Evolutionary conservation across 2,329 filamentous ascomycete species (phyloP), one percentile per base, ranked within the genome.

Genomic region (Endothia cerciana): DNA sequence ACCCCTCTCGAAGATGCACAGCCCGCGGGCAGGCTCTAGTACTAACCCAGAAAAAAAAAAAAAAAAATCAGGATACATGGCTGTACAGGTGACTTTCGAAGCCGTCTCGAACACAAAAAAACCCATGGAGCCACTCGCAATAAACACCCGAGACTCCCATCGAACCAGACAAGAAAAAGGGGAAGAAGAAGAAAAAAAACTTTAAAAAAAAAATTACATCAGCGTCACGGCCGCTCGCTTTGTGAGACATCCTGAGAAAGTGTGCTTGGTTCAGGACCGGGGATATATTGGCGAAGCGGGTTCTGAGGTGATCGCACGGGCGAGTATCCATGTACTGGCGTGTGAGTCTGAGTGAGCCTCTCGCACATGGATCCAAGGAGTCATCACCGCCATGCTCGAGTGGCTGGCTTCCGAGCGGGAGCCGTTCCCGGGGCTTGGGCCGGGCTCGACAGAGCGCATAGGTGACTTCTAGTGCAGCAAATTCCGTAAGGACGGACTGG

Each of bases 401-500:
- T 36, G 33, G 33, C 10, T 36, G 33, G 33, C 33, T 36, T 10
- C 33, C 10, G 33, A 36, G 33, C 33, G 4, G 33, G 10, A 10
- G n/a, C n/a, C 10, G 10, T 36, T 36, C 6, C 33, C 33, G 33
- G 33, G 10, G 33, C 33, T 36, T 1, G 33, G 33, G 33, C 33
- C 6, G 33, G 33, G 10, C 33, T 36, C 33, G 33, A 36, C 33
- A 10, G 33, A 36, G 10, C 33, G 33, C 33, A 36, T 36, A 36
- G 5, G 10, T 36, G 25, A 51, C 25, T 7, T 17, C 25, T 77
- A 92, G 58, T 87, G 90, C 63, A 94, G 82, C 59, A 94, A 77
- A 72, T 94, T 93, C 71, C 89, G 87, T 68, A 94, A 76, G 11
- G 91, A 93, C 13, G 91, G 90, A 73, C 89, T 93, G 19, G 91